Conservation (phyloP, 106 monocot species). For the Dactylorhiza incarnata region DNA sequence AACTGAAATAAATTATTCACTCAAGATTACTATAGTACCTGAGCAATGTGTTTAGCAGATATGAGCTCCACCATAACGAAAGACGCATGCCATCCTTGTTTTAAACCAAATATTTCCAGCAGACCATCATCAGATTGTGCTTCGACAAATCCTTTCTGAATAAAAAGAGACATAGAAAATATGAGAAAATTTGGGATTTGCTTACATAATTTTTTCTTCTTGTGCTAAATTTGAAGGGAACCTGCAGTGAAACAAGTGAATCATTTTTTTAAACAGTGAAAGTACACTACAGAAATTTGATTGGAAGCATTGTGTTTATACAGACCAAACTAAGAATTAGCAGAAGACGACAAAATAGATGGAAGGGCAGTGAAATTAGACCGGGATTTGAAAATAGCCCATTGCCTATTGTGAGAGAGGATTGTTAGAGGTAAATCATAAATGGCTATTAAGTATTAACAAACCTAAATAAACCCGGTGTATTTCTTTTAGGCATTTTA, state of each 20-base stretch:
- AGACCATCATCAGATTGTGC: conserved; percentile 92
- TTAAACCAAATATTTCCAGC: conserved; percentile 92
- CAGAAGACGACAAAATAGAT: not conserved
- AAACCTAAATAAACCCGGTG: too few species aligned
- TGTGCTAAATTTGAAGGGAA: not conserved
- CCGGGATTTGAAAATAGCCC: not conserved
- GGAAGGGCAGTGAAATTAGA: not conserved
- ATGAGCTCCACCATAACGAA: conserved; percentile 96
- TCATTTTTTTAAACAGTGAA: not conserved
- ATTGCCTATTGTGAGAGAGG: not conserved
- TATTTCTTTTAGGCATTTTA: too few species aligned
- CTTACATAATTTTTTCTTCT: not conserved
- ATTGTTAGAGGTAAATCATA: too few species aligned
- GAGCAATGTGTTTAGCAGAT: conserved; percentile 90
- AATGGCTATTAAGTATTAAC: too few species aligned
- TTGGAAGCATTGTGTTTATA: not conserved
- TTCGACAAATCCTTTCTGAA: conserved; percentile 86
- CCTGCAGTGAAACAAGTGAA: not conserved
- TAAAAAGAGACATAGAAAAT: not conserved
- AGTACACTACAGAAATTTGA: not conserved
- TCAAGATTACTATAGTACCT: conserved; percentile 34
- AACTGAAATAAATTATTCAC: not conserved
- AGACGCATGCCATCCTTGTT: conserved; percentile 99
- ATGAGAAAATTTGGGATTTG: not conserved
- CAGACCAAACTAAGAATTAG: not conserved